Evolutionary conservation across 768 basidiomycete species (phyloP).

Genomic region (button mushroom (Agaricus bisporus)): DNA sequence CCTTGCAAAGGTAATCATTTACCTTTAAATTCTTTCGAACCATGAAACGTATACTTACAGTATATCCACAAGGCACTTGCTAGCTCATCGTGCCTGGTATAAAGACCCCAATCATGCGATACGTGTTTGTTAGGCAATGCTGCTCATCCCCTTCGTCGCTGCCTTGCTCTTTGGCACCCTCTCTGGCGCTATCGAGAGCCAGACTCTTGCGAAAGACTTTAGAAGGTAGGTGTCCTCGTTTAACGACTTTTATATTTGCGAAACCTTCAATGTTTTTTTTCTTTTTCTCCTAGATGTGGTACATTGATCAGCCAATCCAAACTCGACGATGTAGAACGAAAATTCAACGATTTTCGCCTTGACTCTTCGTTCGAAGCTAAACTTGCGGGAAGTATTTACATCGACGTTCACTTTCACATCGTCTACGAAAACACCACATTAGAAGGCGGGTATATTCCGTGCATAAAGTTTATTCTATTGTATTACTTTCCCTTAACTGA

Average conservation of each 20-base stretch:
- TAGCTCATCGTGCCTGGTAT: conserved; percentile 1
- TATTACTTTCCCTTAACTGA: background rate
- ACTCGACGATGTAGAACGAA: background rate
- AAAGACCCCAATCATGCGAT: background rate
- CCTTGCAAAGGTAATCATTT: background rate
- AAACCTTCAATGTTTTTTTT: background rate
- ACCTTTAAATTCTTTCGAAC: conserved; percentile 1
- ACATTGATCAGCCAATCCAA: conserved; percentile 1
- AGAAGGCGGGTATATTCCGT: conserved; percentile 38
- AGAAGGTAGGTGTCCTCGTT: background rate
- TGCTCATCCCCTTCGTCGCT: background rate
- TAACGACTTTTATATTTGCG: background rate
- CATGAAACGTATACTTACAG: no score
- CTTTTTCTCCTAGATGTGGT: background rate
- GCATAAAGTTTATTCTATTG: conserved; percentile 9
- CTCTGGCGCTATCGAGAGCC: background rate
- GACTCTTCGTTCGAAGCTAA: background rate
- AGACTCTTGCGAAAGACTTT: background rate
- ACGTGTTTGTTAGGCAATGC: background rate
- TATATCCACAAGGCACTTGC: background rate
- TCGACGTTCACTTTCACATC: conserved; percentile 35
- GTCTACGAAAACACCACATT: conserved; percentile 24
- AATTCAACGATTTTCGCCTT: background rate
- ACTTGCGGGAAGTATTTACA: conserved; percentile 3
- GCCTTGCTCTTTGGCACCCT: background rate